Percentiles rank a stretch among this genome's conserved stretches.
These are phyloP conservation scores for Apiospora sp. DNA, from an alignment of 2,329 filamentous ascomycete genomes.

Conservation along the genomic window DNA sequence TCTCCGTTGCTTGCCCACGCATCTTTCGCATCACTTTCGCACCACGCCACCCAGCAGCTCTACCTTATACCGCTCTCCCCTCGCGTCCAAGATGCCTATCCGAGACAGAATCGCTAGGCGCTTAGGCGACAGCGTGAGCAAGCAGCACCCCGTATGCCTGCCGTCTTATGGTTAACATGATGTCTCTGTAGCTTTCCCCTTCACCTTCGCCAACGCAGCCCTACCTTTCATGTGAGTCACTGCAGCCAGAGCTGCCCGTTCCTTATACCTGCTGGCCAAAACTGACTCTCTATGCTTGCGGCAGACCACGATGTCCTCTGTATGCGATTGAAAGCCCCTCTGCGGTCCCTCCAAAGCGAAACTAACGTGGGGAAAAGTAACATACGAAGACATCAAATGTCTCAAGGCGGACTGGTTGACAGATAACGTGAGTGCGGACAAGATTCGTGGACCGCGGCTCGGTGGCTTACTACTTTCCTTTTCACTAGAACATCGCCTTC, in stretches of 20 bases:
- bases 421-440: slow-evolving; percentile 77
- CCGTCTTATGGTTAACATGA: slow-evolving; percentile 2
- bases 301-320: slow-evolving; percentile 48
- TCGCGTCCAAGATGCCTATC: slow-evolving; percentile 38
- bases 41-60: neutral
- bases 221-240: slow-evolving; percentile 55
- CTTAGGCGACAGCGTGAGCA: slow-evolving; percentile 44
- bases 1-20: neutral
- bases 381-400: slow-evolving; percentile 85
- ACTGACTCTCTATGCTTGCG: slow-evolving; percentile 24
- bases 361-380: slow-evolving; percentile 64
- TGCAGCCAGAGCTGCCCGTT: neutral
- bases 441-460: neutral
- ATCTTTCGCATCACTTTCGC: neutral
- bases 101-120: slow-evolving; percentile 42
- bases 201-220: slow-evolving; percentile 48
- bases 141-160: slow-evolving; percentile 27
- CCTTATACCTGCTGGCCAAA: slow-evolving; percentile 19
- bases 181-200: slow-evolving; percentile 38
- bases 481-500: slow-evolving; percentile 83
- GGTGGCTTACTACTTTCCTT: neutral
- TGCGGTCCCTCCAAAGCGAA: neutral
- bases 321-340: slow-evolving; percentile 34
- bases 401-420: slow-evolving; percentile 95
- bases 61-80: neutral